Base-by-base conservation (phyloP, 2,329 filamentous ascomycete species). In the Gremmenia infestans region DNA sequence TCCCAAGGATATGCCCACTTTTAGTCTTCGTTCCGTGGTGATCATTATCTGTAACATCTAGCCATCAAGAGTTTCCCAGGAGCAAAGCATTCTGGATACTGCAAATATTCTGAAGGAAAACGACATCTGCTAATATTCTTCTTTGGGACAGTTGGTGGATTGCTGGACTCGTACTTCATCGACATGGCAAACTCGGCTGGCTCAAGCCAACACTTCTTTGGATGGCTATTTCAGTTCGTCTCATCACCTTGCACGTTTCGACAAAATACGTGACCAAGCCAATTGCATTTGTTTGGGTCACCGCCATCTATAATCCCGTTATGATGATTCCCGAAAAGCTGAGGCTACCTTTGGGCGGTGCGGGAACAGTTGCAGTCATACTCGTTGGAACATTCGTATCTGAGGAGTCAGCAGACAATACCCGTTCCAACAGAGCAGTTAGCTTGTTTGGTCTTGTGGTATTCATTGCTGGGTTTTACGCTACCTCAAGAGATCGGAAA, bases 171-270 rank as follows among this genome's bases (percentile, higher is more conserved):
- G 77, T 91, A 57, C 76, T 90, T 52, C 89, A 93, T 70, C 83
- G 83, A 57, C 64, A 86, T 57, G 83, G 91, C 67, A 78, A 19
- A 14, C 19, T 78, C 72, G 90, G 89, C 67, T 96, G 91, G 91
- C 73, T 95, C 55, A 82, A 92, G 50, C 91, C 91, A 0, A 94
- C 95, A 73, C 78, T 96, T 50, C 69, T 96, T 48, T 96, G 87
- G 78, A 81, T 96, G 47, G 79, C 77, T 62, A 85, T 95, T 64
- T 83, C 81, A 11, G 75, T 94, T 50, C 87, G 91, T 36, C 71
- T 96, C 49, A 62, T 95, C 68, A 88, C 87, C 69, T 82, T 89
- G 72, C 85, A 90, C 68, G 74, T 93, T 2, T 85, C 89, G 1
- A 82, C 86, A 63, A 80, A 80, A 42, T 75, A 87, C 62, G 72